Conservation (phyloP, 768 basidiomycete species). For the Serendipita indica region DNA sequence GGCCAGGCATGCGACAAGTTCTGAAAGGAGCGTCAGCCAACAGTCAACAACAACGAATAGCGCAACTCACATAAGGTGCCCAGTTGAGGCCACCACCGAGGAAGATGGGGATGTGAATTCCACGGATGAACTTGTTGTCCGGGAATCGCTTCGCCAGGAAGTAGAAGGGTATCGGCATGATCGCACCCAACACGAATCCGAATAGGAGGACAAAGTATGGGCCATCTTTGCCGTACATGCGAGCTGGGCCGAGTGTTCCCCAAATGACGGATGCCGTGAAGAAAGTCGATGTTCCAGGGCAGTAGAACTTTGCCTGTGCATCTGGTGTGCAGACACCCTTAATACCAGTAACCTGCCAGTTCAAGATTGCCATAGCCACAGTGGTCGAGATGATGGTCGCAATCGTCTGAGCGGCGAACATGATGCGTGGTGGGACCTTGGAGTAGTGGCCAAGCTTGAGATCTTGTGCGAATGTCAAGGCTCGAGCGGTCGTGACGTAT, state of each 20-base stretch:
- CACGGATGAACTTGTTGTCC: conserved; percentile 9
- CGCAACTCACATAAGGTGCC: conserved; percentile 9
- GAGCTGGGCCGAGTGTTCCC: conserved; percentile 24
- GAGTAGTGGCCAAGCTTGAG: conserved; percentile 21
- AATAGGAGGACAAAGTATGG: conserved; percentile 22
- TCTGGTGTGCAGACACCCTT: conserved; percentile 23
- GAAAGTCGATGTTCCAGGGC: conserved; percentile 27
- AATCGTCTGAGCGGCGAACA: conserved; percentile 25
- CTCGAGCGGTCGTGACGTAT: conserved; percentile 22
- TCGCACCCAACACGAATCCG: conserved; percentile 25
- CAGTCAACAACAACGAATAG: not conserved
- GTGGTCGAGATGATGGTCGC: conserved; percentile 25
- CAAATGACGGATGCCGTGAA: conserved; percentile 27
- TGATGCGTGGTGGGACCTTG: conserved; percentile 22
- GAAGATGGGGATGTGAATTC: conserved; percentile 9
- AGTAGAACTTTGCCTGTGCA: conserved; percentile 24
- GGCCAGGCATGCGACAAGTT: conserved; percentile 7
- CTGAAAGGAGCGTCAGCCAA: too few species aligned
- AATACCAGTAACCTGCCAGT: conserved; percentile 22
- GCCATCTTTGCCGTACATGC: conserved; percentile 24
- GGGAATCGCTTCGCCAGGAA: conserved; percentile 22
- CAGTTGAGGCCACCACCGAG: conserved; percentile 7
- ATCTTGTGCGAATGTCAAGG: conserved; percentile 21
- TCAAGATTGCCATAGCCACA: conserved; percentile 20
- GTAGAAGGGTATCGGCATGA: conserved; percentile 24